Evolutionary conservation across 805 yeast genomes (phyloP), one percentile per base, ranked within the genome.

Genomic region (Nadsonia fulvescens): DNA sequence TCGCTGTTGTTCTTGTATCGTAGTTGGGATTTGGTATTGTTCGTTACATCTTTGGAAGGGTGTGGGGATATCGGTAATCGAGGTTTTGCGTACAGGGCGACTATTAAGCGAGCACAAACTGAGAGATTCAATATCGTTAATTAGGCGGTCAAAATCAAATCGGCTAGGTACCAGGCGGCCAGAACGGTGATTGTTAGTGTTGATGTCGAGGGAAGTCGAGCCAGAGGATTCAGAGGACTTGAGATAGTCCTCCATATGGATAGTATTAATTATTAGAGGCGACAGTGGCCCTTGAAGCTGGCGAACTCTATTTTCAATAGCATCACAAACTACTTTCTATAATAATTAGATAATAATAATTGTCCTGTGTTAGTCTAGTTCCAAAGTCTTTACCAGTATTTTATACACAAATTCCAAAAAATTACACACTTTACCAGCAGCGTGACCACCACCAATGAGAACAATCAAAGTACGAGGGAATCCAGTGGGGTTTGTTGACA

Each of bases 371-470:
- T n/a, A n/a, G n/a, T n/a, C n/a, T n/a, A n/a, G n/a, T n/a, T n/a
- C n/a, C n/a, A n/a, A n/a, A n/a, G n/a, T n/a, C n/a, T n/a, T n/a
- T n/a, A n/a, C n/a, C n/a, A n/a, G n/a, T n/a, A n/a, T n/a, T n/a
- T n/a, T n/a, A n/a, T n/a, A n/a, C n/a, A n/a, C n/a, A n/a, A n/a
- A n/a, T n/a, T n/a, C n/a, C n/a, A n/a, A n/a, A n/a, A n/a, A n/a
- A 9, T 9, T 8, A 26, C 45, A 39, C 28, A 46, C 35, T 33
- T 56, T 69, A 0, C 77, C 77, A 2, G 72, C 50, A 13, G 68
- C 66, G 35, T 63, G 71, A 5, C 76, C 77, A 5, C 77, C 77
- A 4, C 65, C 76, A 6, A 70, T 50, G 8, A 69, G 51, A 3
- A 67, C 58, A 5, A 69, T 33, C 31, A 40, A 14, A 11, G 25